phyloP scores from a whole-genome alignment of 495 filamentous ascomycete species.

The Recurvomyces mirabilis region DNA sequence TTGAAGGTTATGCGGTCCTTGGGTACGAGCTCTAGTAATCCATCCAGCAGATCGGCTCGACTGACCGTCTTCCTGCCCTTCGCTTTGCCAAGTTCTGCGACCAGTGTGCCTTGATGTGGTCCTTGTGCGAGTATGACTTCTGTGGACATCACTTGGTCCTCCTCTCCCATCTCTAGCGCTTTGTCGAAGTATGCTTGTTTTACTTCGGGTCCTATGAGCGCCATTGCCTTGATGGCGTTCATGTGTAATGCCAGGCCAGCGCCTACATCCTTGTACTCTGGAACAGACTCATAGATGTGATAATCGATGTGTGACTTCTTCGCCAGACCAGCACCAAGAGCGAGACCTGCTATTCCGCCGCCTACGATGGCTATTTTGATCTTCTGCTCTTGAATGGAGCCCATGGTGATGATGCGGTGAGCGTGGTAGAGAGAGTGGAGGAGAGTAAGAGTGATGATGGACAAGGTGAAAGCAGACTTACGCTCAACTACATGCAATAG shows the following conservation, averaged over 20 bases:
- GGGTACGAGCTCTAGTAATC: conserved; percentile 14
- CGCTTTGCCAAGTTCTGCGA: conserved; percentile 16
- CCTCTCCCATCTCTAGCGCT: conserved; percentile 8
- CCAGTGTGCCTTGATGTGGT: conserved; percentile 7
- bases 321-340: conserved; percentile 13
- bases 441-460: no score
- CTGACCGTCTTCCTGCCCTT: conserved; percentile 13
- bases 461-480: no score
- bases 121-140: conserved; percentile 18
- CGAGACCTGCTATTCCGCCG: conserved; percentile 18
- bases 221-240: conserved; percentile 19
- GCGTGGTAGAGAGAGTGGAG: no score
- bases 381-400: neutral
- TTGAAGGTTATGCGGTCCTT: conserved; percentile 12
- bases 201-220: conserved; percentile 11
- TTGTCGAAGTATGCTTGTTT: conserved; percentile 16
- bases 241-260: conserved; percentile 16
- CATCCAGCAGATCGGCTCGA: conserved; percentile 16
- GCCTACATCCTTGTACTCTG: conserved; percentile 18
- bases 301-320: conserved; percentile 14
- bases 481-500: no score
- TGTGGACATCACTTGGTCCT: conserved; percentile 12
- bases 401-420: conserved; percentile 3
- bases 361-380: conserved; percentile 17
- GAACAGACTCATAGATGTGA: conserved; percentile 19